Percentiles rank a stretch among this genome's conserved stretches.
Evolutionary conservation across 176 grass and related monocot genomes (phyloP).

Genomic region (Cenchrus fungigraminus): DNA sequence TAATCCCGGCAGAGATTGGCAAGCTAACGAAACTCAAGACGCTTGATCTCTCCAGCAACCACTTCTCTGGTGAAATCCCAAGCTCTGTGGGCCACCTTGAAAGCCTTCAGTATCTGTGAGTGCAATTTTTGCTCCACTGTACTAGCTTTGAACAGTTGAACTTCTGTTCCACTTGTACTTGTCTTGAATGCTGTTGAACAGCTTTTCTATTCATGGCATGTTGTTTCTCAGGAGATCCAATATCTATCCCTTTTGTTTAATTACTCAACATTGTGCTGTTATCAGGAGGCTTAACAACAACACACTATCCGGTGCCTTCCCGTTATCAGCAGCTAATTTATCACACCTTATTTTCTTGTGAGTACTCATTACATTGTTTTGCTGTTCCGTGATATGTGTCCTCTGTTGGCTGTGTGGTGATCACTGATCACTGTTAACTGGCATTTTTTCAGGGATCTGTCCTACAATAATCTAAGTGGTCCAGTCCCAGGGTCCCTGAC

Average conservation of each 20-base stretch:
- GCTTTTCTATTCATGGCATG: conserved; percentile 16
- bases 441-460: conserved; percentile 70
- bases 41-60: conserved; percentile 85
- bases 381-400: conserved; percentile 8
- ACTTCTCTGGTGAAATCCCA: conserved; percentile 71
- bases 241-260: conserved; percentile 29
- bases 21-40: conserved; percentile 76
- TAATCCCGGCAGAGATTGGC: conserved; percentile 69
- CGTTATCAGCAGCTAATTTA: conserved; percentile 61
- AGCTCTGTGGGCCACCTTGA: conserved; percentile 63
- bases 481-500: conserved; percentile 61
- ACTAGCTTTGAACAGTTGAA: conserved; percentile 15
- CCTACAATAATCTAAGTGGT: conserved; percentile 86
- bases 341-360: conserved; percentile 81
- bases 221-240: conserved; percentile 4
- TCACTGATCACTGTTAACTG: conserved; percentile 41
- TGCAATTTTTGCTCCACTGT: conserved; percentile 14
- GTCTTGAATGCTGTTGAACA: conserved; percentile 19
- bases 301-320: conserved; percentile 64
- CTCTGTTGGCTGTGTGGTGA: conserved; percentile 21
- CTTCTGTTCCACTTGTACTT: conserved; percentile 14
- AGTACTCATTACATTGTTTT: conserved; percentile 46
- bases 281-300: conserved; percentile 87
- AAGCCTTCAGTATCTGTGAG: conserved; percentile 83
- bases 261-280: conserved; percentile 29